Base-by-base conservation (phyloP, 2,329 filamentous ascomycete species). In the Fusarium oligoseptatum region DNA sequence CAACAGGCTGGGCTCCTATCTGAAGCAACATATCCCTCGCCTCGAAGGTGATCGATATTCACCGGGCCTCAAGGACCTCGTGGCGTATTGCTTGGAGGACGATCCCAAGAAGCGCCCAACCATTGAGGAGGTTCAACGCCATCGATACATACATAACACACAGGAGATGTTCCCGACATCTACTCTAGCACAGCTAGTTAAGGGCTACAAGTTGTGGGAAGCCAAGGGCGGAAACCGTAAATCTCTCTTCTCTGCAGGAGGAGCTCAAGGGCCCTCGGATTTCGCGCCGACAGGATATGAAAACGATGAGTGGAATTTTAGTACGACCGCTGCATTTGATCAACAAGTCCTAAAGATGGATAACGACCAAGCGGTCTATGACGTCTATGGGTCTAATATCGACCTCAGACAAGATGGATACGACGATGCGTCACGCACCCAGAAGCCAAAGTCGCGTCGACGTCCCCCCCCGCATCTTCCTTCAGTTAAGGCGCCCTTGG, bases 121-220 rank as follows among this genome's bases (percentile, higher is more conserved):
- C 0, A 92, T 94, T 43, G 89, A 92, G 73, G 84, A 91, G 52
- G 89, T 95, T 10, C 88, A 95, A 71, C 87, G 89, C 52, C 93
- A 95, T 78, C 88, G 87, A 0, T 95, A 93, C 79, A 88, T 95
- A 66, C 85, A 84, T 68, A 89, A 91, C 68, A 93, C 92, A 0
- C 85, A 87, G 8, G 85, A 88, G 15, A 84, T 85, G 52, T 92
- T 93, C 77, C 93, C 94, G 0, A 91, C 91, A 0, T 88, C 88
- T 0, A 88, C 86, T 6, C 87, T 96, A 3, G 84, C 90, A 3
- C 86, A 90, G 68, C 86, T 96, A 2, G 92, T 96, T 11, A 89
- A 91, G 73, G 91, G 90, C 14, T 96, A 93, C 83, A 92, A 91
- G 79, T 80, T 92, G 22, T 96, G 94, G 94, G 93, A 95, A 81